A percentile compares a stretch with the other conserved stretches of the same genome.
Evolutionary conservation across 805 yeast genomes (phyloP).

Genomic region (Torulaspora indica): DNA sequence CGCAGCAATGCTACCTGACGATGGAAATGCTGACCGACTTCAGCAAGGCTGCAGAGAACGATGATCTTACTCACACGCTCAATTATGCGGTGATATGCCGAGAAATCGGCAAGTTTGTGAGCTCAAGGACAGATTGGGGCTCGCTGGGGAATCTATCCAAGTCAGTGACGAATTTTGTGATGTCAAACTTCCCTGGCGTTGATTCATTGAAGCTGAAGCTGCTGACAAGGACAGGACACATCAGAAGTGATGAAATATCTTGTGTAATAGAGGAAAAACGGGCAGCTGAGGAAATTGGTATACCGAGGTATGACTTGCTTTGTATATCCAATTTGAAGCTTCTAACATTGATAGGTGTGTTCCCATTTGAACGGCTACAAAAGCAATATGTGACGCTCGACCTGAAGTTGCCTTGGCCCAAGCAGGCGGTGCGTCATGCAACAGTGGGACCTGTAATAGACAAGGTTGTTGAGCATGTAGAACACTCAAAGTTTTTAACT

Average conservation of each 20-base stretch:
- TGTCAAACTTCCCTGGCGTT: conserved; percentile 33
- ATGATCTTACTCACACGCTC: conserved; percentile 74
- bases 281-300: background rate
- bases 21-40: conserved; percentile 63
- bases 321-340: conserved; percentile 50
- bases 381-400: conserved; percentile 70
- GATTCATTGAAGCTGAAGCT: conserved; percentile 20
- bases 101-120: conserved; percentile 51
- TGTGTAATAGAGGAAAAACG: conserved; percentile 9
- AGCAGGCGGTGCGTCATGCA: conserved; percentile 12
- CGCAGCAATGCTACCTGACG: conserved; percentile 62
- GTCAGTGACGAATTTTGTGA: conserved; percentile 42
- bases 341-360: conserved; percentile 85
- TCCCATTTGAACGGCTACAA: conserved; percentile 79
- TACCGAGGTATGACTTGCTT: conserved; percentile 22
- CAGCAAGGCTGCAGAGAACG: conserved; percentile 67
- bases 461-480: conserved; percentile 56
- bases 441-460: conserved; percentile 43
- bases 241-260: conserved; percentile 33
- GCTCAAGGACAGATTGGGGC: conserved; percentile 36
- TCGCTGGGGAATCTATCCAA: conserved; percentile 42
- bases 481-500: conserved; percentile 76
- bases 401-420: conserved; percentile 43
- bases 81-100: conserved; percentile 84
- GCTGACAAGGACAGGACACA: conserved; percentile 26